Base-by-base conservation (phyloP, 2,329 filamentous ascomycete species). In the Aulographum hederae region DNA sequence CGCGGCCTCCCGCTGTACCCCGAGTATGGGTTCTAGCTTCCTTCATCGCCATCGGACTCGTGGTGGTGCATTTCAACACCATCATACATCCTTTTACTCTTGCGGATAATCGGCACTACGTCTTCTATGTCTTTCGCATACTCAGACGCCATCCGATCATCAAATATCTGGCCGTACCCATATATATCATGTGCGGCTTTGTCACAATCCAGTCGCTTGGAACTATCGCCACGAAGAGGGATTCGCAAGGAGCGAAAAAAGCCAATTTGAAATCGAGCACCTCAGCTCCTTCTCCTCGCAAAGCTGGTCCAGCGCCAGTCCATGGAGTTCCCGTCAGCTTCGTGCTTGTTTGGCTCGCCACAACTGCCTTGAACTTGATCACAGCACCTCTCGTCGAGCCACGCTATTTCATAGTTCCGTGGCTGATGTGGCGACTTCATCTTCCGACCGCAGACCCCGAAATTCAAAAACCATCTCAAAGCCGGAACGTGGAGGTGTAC, bases 91-190 rank as follows among this genome's bases (percentile, higher is more conserved):
- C 89, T 0, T 98, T 95, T 50, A 93, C 85, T 0, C 67, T 95
- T 1, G 89, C 89, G 20, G 89, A 98, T 53, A 98, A 98, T 52
- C 67, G 89, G 2, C 89, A 98, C 52, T 98, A 93, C 58, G 77
- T 92, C 51, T 98, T 98, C 53, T 98, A 98, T 56, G 62, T 92
- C 37, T 98, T 98, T 60, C 74, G 84, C 2, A 74, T 78, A 4
- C 74, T 95, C 23, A 67, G 78, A 2, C 65, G 64, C 4, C 68
- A 79, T 26, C 58, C 62, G 2, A 53, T 60, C 13, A 54, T 81
- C 32, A 74, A 74, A 21, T 84, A 82, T 43, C 52, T 65, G 1
- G 72, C 78, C 2, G 66, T 76, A 0, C 61, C 74, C 0, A 57
- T 76, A 1, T 95, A 98, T 52, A 65, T 78, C 2, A 8, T 70